Percentiles rank a stretch among this genome's conserved stretches.
These are phyloP conservation scores for Blastomyces emzantsi DNA, from an alignment of 2,329 filamentous ascomycete genomes.

Conservation along the genomic window DNA sequence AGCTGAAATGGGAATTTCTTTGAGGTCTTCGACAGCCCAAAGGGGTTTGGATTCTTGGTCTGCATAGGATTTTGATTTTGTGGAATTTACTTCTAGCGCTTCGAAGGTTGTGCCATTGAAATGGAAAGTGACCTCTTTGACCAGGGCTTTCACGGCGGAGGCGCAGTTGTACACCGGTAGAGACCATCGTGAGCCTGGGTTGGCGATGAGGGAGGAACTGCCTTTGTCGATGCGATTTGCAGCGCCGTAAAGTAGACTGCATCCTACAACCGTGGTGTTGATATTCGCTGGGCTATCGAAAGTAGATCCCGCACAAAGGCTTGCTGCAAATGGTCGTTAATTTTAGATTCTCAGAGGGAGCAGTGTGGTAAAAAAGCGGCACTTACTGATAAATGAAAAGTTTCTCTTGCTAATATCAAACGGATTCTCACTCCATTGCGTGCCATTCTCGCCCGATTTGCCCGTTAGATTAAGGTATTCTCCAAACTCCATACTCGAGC, in stretches of 20 bases:
- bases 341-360: background rate
- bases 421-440: conserved; percentile 7
- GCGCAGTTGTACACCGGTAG: conserved; percentile 39
- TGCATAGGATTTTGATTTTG: conserved; percentile 32
- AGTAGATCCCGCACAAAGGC: conserved; percentile 20
- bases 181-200: conserved; percentile 36
- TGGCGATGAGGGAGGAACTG: conserved; percentile 27
- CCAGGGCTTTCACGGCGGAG: conserved; percentile 32
- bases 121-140: conserved; percentile 39
- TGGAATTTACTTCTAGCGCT: conserved; percentile 26
- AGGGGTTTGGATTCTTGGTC: conserved; percentile 24
- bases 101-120: conserved; percentile 35
- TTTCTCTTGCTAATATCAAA: conserved; percentile 4
- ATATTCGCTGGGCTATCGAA: conserved; percentile 31
- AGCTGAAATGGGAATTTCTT: conserved; percentile 12
- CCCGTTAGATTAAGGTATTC: conserved; percentile 10
- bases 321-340: background rate
- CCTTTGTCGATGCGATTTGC: conserved; percentile 30
- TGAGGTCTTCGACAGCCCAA: conserved; percentile 29
- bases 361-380: background rate
- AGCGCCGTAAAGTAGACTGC: conserved; percentile 35
- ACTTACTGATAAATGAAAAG: conserved; percentile 11
- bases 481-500: conserved; percentile 9
- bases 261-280: conserved; percentile 34
- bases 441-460: background rate